These are phyloP conservation scores for Salix arbutifolia DNA, from an alignment of 345 rosid species.

Conservation along the genomic window DNA sequence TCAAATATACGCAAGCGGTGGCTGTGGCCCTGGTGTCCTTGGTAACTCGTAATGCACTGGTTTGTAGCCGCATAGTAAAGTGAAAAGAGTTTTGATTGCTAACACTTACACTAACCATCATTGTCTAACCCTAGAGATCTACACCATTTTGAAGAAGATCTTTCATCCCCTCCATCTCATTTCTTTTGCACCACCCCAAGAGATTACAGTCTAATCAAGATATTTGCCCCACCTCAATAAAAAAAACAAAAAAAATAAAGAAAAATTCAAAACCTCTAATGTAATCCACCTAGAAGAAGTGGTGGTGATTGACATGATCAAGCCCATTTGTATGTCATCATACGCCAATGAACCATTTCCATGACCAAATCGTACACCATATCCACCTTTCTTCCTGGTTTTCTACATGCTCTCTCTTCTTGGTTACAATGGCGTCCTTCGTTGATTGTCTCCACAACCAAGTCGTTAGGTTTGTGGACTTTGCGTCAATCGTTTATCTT, in stretches of 20 bases:
- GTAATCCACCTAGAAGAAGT: neutral
- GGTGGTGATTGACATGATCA: constrained; percentile 20
- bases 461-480: neutral
- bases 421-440: constrained; percentile 12
- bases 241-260: neutral
- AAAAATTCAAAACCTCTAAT: neutral
- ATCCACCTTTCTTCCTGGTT: neutral
- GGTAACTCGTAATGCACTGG: too few species aligned
- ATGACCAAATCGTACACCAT: neutral
- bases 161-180: neutral
- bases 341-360: neutral
- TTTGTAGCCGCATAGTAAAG: too few species aligned
- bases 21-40: too few species aligned
- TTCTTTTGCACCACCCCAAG: constrained; percentile 14
- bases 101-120: neutral
- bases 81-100: too few species aligned
- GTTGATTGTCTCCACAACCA: neutral
- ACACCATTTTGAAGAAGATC: neutral
- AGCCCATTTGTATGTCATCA: constrained; percentile 3
- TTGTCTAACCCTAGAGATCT: neutral
- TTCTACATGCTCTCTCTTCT: constrained; percentile 6
- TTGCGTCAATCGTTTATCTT: neutral
- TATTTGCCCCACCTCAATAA: neutral
- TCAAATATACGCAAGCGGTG: too few species aligned
- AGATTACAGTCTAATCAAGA: constrained; percentile 19